Base-by-base conservation (phyloP, 2,329 filamentous ascomycete species). In the Colletotrichum falcatum region DNA sequence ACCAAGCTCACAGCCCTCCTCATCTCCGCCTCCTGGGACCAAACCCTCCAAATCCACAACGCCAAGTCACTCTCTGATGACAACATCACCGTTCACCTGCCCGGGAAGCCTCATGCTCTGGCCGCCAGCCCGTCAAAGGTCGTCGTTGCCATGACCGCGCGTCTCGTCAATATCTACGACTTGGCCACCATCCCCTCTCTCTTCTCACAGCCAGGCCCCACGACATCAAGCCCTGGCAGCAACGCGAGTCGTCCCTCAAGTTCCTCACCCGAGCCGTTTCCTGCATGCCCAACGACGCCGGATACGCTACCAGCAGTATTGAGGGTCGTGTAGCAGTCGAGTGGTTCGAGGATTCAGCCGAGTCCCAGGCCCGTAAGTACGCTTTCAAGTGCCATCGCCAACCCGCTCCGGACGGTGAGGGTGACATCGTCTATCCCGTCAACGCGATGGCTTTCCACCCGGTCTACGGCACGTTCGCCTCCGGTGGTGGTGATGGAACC, bases 311-410 rank as follows among this genome's bases (percentile, higher is more conserved):
- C 1, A 94, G 90, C 69, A 95, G 91, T 76, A 99, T 99, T 76
- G 96, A 99, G 79, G 96, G 96, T 5, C 91, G 96, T 75, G 94
- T 99, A 2, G 95, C 95, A 0, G 96, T 99, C 1, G 96, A 99
- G 81, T 98, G 95, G 94, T 98, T 99, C 79, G 96, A 98, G 78
- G 93, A 96, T 20, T 93, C 90, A 6, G 85, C 90, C 51, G 93
- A 95, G 80, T 95, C 93, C 5, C 95, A 98, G 83, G 92, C 93
- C 48, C 89, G 95, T 74, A 98, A 98, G 81, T 99, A 98, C 80
- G 96, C 96, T 18, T 99, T 99, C 89, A 99, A 99, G 82, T 99
- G 96, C 82, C 96, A 99, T 82, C 89, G 96, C 5, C 94, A 97
- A 80, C 87, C 90, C 1, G 86, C 85, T 12, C 82, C 89, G 49